Conservation (phyloP, 805 yeast species). For the Sugiyamaella smithiae region DNA sequence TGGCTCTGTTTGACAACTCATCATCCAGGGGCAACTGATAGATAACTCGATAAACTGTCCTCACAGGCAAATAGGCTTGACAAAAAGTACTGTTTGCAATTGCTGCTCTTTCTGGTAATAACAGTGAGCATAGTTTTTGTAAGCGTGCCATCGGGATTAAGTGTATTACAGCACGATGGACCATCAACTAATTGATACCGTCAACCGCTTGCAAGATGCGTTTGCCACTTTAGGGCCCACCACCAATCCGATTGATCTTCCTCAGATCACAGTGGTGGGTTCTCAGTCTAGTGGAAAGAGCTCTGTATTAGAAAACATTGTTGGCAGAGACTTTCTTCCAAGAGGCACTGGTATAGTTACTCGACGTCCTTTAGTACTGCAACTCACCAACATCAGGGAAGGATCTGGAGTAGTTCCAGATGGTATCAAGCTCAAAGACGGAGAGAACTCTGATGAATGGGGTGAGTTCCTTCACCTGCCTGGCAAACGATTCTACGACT, state of each 20-base stretch:
- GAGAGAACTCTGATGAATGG: conserved; percentile 65
- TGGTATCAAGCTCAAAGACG: conserved; percentile 28
- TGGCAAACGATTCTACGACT: conserved; percentile 80
- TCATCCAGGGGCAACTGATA: conserved; percentile 3
- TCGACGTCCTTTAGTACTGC: conserved; percentile 80
- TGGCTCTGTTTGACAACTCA: conserved; percentile 2
- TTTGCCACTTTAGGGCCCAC: conserved; percentile 94
- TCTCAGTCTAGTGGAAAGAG: conserved; percentile 89
- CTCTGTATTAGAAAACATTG: conserved; percentile 85
- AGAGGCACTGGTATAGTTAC: conserved; percentile 93
- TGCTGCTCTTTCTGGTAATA: too few species aligned
- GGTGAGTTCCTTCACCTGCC: conserved; percentile 96
- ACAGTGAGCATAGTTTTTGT: too few species aligned
- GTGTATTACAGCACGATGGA: conserved; percentile 20
- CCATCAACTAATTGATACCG: conserved; percentile 19
- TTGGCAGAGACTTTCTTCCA: conserved; percentile 87
- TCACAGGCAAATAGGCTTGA: too few species aligned
- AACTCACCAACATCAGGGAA: conserved; percentile 68
- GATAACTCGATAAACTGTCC: too few species aligned
- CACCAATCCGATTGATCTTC: conserved; percentile 87
- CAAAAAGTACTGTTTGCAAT: too few species aligned
- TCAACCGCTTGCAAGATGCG: conserved; percentile 61
- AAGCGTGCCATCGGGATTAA: too few species aligned
- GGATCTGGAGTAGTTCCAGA: conserved; percentile 27
- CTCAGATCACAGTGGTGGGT: conserved; percentile 94